These are phyloP conservation scores for Chamaecrista fasciculata DNA, from an alignment of 306 rosid species.

Conservation along the genomic window DNA sequence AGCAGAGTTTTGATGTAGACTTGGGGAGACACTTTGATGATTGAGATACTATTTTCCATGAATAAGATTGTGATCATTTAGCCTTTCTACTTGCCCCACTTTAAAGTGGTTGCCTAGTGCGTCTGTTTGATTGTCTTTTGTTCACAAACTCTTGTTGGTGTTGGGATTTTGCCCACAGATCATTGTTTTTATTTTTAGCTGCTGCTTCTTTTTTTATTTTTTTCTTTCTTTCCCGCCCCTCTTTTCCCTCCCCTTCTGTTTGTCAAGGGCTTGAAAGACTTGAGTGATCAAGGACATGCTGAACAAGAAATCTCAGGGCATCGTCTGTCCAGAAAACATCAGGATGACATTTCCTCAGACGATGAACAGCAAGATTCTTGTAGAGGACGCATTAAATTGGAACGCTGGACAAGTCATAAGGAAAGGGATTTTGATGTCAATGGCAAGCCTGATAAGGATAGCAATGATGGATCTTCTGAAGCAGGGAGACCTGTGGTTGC, in stretches of 20 bases:
- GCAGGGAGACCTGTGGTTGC: constrained; percentile 57
- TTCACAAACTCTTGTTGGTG: constrained; percentile 23
- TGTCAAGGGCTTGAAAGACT: constrained; percentile 71
- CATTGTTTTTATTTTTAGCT: background rate
- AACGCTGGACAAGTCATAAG: constrained; percentile 93
- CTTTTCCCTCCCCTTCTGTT: constrained; percentile 2
- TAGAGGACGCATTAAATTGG: constrained; percentile 85
- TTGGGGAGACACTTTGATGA: constrained; percentile 16
- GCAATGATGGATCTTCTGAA: constrained; percentile 49
- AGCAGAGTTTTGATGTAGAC: constrained; percentile 22
- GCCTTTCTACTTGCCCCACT: background rate
- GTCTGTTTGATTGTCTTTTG: background rate
- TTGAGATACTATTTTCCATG: constrained; percentile 8
- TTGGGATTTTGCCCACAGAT: constrained; percentile 19
- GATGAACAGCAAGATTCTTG: constrained; percentile 70
- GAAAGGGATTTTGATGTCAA: constrained; percentile 64
- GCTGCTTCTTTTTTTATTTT: too few species aligned
- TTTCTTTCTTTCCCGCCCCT: too few species aligned
- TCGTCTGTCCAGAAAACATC: constrained; percentile 53
- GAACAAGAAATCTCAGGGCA: constrained; percentile 49
- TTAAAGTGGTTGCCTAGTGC: background rate
- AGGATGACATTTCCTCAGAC: constrained; percentile 61
- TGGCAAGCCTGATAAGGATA: constrained; percentile 61
- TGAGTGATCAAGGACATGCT: constrained; percentile 45
- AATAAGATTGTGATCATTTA: background rate